Percentiles rank a stretch among this genome's conserved stretches.
Conservation (phyloP, 352 stramenopile species). For the Pythium aphanidermatum region DNA sequence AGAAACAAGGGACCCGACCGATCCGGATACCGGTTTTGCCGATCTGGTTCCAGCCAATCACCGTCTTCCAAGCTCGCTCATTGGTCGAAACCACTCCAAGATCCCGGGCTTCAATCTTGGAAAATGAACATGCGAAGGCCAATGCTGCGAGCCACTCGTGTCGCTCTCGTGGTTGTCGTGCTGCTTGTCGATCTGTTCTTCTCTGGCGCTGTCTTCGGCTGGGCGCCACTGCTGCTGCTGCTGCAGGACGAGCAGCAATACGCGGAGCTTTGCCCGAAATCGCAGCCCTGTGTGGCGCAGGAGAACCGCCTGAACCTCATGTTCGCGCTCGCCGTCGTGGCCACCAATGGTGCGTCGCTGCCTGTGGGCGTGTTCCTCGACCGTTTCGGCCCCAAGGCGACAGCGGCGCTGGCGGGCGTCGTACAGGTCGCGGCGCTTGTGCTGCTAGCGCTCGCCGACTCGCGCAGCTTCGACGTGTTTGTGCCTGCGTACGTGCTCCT, state of each 20-base stretch:
- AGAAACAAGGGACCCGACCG: constrained; percentile 9
- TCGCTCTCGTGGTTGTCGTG: constrained; percentile 64
- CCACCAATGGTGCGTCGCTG: constrained; percentile 70
- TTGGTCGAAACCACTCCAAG: constrained; percentile 11
- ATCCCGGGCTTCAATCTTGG: constrained; percentile 2
- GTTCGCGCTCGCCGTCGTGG: constrained; percentile 73
- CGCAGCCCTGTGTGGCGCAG: constrained; percentile 51
- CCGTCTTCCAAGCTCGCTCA: background rate
- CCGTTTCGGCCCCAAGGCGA: constrained; percentile 42
- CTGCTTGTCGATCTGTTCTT: constrained; percentile 78
- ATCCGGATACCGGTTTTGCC: constrained; percentile 9
- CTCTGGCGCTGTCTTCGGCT: constrained; percentile 84
- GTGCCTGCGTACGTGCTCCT: constrained; percentile 34
- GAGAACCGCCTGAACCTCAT: constrained; percentile 87
- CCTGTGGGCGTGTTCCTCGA: constrained; percentile 80
- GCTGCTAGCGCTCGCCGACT: constrained; percentile 68
- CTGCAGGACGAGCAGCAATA: constrained; percentile 82
- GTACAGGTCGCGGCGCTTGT: constrained; percentile 66
- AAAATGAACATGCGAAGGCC: background rate
- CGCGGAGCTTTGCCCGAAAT: constrained; percentile 47
- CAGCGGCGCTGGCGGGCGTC: constrained; percentile 38
- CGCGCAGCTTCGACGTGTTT: constrained; percentile 42
- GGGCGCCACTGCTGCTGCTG: constrained; percentile 78
- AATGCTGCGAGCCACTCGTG: constrained; percentile 5
- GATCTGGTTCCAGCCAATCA: constrained; percentile 8